Evolutionary conservation across 257 asterid species (phyloP).

Genomic region (Nicotiana obtusifolia): DNA sequence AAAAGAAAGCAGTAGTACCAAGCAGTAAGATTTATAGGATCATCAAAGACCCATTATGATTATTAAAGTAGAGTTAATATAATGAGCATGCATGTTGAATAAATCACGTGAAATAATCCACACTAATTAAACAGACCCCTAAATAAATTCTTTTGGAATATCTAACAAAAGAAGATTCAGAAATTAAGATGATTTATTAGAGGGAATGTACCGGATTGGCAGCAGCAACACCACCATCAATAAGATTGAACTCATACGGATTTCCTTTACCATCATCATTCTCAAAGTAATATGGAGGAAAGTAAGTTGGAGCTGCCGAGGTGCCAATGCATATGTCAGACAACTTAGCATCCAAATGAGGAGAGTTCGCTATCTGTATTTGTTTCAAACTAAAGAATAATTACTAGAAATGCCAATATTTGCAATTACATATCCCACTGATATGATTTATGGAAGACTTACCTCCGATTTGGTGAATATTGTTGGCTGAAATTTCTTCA

Average conservation of each 20-base stretch:
- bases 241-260: background rate
- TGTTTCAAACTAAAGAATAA: background rate
- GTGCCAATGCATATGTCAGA: background rate
- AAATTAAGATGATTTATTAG: background rate
- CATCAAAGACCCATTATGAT: too few relatives aligned
- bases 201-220: background rate
- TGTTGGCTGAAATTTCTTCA: conserved; percentile 31
- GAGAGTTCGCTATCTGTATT: conserved; percentile 31
- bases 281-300: background rate
- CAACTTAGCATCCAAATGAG: conserved; percentile 4
- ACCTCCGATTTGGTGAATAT: conserved; percentile 50
- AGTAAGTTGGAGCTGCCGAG: background rate
- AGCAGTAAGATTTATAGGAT: too few relatives aligned
- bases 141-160: background rate
- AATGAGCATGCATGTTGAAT: too few relatives aligned
- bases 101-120: too few relatives aligned
- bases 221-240: background rate
- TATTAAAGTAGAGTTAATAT: background rate
- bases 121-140: too few relatives aligned
- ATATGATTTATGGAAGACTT: background rate
- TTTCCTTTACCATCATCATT: background rate
- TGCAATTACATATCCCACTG: background rate
- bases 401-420: background rate
- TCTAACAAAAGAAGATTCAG: background rate
- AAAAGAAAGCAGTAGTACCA: too few relatives aligned